These are phyloP conservation scores for Pseudogymnoascus sp. DNA, from an alignment of 2,329 filamentous ascomycete species.

Conservation along the genomic window DNA sequence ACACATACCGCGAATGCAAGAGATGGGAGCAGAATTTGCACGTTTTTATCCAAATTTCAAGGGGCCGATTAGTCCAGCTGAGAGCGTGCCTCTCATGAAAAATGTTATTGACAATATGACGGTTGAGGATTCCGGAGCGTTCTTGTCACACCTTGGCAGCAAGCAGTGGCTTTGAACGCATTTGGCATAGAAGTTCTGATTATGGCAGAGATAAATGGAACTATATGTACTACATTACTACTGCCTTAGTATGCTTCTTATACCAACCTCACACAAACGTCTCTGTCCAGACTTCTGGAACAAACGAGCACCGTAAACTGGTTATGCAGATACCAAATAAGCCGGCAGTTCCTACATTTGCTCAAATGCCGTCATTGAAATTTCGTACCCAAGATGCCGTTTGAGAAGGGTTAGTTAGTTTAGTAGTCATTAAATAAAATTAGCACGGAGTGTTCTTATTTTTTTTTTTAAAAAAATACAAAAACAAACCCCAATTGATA, in stretches of 20 bases:
- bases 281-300: too few species aligned
- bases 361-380: too few species aligned
- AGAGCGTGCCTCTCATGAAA: conserved; percentile 17
- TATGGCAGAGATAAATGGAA: neutral
- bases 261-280: too few species aligned
- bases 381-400: too few species aligned
- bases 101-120: conserved; percentile 19
- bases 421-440: too few species aligned
- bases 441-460: too few species aligned
- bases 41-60: conserved; percentile 14
- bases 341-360: too few species aligned
- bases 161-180: conserved; percentile 16
- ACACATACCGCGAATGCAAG: neutral
- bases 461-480: too few species aligned
- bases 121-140: conserved; percentile 17
- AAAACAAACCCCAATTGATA: too few species aligned
- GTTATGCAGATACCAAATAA: too few species aligned
- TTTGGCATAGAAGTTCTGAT: neutral
- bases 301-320: too few species aligned
- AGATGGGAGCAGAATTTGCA: conserved; percentile 8
- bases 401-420: too few species aligned
- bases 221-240: neutral
- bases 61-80: conserved; percentile 12
- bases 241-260: neutral
- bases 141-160: conserved; percentile 18